Conservation (phyloP, 2,329 filamentous ascomycete genomes). For the Verticillium alfalfae region DNA sequence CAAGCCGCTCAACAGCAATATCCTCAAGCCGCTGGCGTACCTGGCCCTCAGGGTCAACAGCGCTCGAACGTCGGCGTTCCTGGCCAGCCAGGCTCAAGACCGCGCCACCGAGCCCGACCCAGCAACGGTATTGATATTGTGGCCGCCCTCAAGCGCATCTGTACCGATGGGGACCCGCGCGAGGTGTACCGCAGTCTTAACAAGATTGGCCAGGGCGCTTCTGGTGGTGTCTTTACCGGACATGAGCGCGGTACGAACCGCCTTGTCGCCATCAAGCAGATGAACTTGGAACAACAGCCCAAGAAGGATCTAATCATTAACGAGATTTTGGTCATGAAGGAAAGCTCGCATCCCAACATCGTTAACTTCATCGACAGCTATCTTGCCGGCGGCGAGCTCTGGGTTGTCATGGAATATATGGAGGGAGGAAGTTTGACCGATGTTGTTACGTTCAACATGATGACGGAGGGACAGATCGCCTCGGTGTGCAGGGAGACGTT, state of each 20-base stretch:
- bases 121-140: conserved; percentile 80
- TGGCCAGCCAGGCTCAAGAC: conserved; percentile 43
- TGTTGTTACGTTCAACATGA: conserved; percentile 98
- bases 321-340: conserved; percentile 98
- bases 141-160: conserved; percentile 79
- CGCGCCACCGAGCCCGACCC: conserved; percentile 72
- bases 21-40: conserved; percentile 12
- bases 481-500: conserved; percentile 92
- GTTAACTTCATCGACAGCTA: conserved; percentile 99
- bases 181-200: conserved; percentile 80
- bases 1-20: conserved; percentile 39
- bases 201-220: conserved; percentile 97
- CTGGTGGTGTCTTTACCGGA: conserved; percentile 90
- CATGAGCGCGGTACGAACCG: conserved; percentile 79
- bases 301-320: conserved; percentile 99
- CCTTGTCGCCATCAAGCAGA: conserved; percentile 97
- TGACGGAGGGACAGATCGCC: conserved; percentile 96
- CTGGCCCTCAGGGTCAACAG: conserved; percentile 24
- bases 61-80: conserved; percentile 28
- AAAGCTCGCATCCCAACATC: conserved; percentile 96
- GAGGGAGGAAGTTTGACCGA: conserved; percentile 96
- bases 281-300: conserved; percentile 97
- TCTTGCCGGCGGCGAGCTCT: conserved; percentile 81
- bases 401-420: conserved; percentile 99
- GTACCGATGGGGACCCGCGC: conserved; percentile 82